Percentiles rank a stretch among this genome's conserved stretches.
These are phyloP conservation scores for Botrytis fragariae DNA, from an alignment of 2,329 filamentous ascomycete species.

Conservation along the genomic window DNA sequence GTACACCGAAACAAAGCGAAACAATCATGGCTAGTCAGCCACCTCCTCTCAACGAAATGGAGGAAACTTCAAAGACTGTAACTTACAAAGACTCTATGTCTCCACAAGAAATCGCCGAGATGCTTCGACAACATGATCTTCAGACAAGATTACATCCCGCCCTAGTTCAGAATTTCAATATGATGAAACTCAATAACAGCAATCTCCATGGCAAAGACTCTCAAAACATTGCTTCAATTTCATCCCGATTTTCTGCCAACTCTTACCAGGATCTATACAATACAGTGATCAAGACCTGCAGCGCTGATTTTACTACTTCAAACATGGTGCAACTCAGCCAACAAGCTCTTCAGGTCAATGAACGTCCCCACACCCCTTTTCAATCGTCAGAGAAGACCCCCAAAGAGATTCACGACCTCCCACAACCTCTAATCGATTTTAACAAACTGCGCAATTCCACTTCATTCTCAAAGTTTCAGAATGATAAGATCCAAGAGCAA, in stretches of 20 bases:
- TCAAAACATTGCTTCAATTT: not conserved
- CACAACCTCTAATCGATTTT: not conserved
- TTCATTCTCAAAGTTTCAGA: not conserved
- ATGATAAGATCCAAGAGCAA: not conserved
- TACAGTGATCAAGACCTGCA: too few relatives aligned
- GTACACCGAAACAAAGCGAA: not conserved
- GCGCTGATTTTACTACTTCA: not conserved
- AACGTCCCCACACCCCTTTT: not conserved
- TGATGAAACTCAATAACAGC: not conserved
- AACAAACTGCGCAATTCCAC: not conserved
- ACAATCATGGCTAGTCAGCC: not conserved
- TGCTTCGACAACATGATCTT: not conserved
- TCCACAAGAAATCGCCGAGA: accelerated
- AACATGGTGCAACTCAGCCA: not conserved
- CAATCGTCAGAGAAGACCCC: too few relatives aligned
- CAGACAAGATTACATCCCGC: not conserved
- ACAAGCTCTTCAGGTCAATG: not conserved
- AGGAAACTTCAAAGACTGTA: not conserved
- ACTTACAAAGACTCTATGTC: not conserved
- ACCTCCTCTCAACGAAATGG: not conserved
- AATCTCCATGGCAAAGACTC: not conserved
- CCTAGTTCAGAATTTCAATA: not conserved
- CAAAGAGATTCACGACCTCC: not conserved
- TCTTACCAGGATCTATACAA: too few relatives aligned
- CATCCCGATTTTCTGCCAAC: too few relatives aligned